A percentile compares a stretch with the other conserved stretches of the same genome.
Evolutionary conservation across 2,329 filamentous ascomycete genomes (phyloP).

Genomic region (Beauveria varroae): DNA sequence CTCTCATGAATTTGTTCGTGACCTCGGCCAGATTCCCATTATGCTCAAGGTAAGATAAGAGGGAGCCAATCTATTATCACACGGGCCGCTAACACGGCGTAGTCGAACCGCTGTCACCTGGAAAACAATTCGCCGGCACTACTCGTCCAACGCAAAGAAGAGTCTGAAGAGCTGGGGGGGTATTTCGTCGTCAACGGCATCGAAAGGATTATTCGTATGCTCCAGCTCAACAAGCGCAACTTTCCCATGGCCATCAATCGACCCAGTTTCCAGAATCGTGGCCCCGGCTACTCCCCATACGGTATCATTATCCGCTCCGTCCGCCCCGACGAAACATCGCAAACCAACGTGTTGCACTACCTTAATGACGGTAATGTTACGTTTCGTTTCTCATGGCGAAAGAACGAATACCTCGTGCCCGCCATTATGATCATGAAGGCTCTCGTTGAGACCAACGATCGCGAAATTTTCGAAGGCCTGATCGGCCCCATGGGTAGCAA

Average conservation of each 20-base stretch:
- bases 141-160: constrained; percentile 82
- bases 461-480: constrained; percentile 91
- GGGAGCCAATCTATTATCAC: background rate
- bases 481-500: constrained; percentile 71
- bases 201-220: constrained; percentile 90
- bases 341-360: constrained; percentile 96
- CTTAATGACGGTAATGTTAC: constrained; percentile 92
- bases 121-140: constrained; percentile 75
- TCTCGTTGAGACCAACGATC: constrained; percentile 88
- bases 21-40: constrained; percentile 82
- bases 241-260: constrained; percentile 92
- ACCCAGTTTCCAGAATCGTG: constrained; percentile 82
- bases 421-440: constrained; percentile 97
- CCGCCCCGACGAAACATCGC: constrained; percentile 93
- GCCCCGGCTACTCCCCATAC: constrained; percentile 77
- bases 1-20: constrained; percentile 71
- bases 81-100: constrained; percentile 14
- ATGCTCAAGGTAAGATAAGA: constrained; percentile 72
- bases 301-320: constrained; percentile 90
- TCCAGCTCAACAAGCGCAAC: constrained; percentile 85
- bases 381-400: constrained; percentile 95
- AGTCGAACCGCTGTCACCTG: constrained; percentile 88
- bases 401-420: constrained; percentile 93
- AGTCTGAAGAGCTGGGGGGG: constrained; percentile 90
- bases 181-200: constrained; percentile 98